These are phyloP conservation scores for Pezizomycotina sp. DNA, from an alignment of 2,329 filamentous ascomycete genomes.

Conservation along the genomic window DNA sequence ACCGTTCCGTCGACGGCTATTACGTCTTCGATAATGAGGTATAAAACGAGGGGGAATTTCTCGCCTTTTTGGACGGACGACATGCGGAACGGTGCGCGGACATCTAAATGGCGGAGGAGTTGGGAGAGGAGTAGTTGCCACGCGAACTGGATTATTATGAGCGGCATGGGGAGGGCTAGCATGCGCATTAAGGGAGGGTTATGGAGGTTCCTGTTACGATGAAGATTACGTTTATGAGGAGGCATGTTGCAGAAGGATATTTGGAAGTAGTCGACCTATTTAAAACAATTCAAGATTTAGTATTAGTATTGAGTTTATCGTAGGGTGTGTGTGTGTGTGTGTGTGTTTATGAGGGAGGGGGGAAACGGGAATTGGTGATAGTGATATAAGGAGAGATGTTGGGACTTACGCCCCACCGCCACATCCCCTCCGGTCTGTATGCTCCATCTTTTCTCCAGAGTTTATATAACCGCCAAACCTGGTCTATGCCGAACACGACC, in stretches of 20 bases:
- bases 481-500: slow-evolving; percentile 15
- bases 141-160: slow-evolving; percentile 16
- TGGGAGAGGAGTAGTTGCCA: slow-evolving; percentile 17
- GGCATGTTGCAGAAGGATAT: slow-evolving; percentile 8
- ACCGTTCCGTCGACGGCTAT: slow-evolving; percentile 18
- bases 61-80: slow-evolving; percentile 16
- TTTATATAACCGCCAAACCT: too few species aligned
- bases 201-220: slow-evolving; percentile 13
- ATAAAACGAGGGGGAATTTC: slow-evolving; percentile 15
- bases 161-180: slow-evolving; percentile 19
- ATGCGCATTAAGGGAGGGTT: slow-evolving; percentile 13
- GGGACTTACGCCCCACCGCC: too few species aligned
- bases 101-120: slow-evolving; percentile 14
- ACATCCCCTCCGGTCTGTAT: too few species aligned
- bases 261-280: slow-evolving; percentile 19
- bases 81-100: slow-evolving; percentile 13
- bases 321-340: too few species aligned
- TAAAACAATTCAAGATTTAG: too few species aligned
- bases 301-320: too few species aligned
- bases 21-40: slow-evolving; percentile 18
- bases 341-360: too few species aligned
- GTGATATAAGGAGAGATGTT: too few species aligned
- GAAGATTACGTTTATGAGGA: slow-evolving; percentile 18
- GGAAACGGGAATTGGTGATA: too few species aligned
- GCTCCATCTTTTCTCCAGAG: too few species aligned